Conservation (phyloP, 2,329 filamentous ascomycete species). For the Lachnellula suecica region DNA sequence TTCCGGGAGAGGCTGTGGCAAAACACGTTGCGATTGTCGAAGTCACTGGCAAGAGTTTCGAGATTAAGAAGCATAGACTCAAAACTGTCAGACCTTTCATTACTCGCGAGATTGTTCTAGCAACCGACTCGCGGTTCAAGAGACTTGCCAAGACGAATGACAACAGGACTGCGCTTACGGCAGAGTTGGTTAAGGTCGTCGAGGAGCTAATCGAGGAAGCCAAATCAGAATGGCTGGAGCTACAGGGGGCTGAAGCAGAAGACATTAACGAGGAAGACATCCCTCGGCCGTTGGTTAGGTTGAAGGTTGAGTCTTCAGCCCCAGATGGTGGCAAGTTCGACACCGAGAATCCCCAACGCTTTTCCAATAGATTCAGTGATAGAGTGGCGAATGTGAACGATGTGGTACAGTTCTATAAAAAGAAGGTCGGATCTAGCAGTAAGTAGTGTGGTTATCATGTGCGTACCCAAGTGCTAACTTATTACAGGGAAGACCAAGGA, state of each 20-base stretch:
- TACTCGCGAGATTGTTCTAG: constrained; percentile 76
- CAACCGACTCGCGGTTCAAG: constrained; percentile 74
- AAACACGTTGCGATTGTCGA: constrained; percentile 89
- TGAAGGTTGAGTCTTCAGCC: constrained; percentile 88
- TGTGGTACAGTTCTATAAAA: constrained; percentile 88
- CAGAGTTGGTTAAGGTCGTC: constrained; percentile 73
- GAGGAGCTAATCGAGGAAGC: constrained; percentile 87
- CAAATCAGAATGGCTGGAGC: constrained; percentile 73
- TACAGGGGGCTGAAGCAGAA: constrained; percentile 60
- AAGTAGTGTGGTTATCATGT: constrained; percentile 25
- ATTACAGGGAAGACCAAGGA: constrained; percentile 43
- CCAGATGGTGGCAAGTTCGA: constrained; percentile 85
- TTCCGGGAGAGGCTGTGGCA: constrained; percentile 83
- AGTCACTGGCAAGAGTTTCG: constrained; percentile 80
- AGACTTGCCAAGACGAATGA: constrained; percentile 78
- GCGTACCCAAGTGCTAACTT: constrained; percentile 11
- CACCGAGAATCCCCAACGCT: constrained; percentile 91
- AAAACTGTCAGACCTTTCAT: constrained; percentile 91
- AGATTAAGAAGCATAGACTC: constrained; percentile 75
- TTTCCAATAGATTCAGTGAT: constrained; percentile 88
- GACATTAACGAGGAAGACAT: constrained; percentile 59
- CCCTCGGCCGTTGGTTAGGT: constrained; percentile 80
- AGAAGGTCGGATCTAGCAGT: constrained; percentile 64
- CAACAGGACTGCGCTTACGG: constrained; percentile 78
- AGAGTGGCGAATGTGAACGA: constrained; percentile 93